Evolutionary conservation across 1,284 basidiomycete genomes (phyloP), one percentile per base, ranked within the genome.

Genomic region (Heterobasidion irregulare): DNA sequence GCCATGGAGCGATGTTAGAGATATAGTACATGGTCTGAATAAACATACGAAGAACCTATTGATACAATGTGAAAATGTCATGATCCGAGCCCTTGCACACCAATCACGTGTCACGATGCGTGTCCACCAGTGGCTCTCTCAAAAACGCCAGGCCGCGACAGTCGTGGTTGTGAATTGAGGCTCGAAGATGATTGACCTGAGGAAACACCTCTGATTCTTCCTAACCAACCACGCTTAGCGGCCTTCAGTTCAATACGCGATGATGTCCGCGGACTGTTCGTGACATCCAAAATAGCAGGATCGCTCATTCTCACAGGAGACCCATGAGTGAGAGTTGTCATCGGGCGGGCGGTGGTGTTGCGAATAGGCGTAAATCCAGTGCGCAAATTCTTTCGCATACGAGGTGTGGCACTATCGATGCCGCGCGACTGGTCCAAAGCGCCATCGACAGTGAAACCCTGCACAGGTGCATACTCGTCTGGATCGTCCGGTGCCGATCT

Each of bases 401-500:
- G 56, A 81, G 77, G 36, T 77, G 73, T 52, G 80, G 78, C 33
- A 83, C 83, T 1, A 82, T 83, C 34, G 72, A 72, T 34, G 70
- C 74, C 26, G 61, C 64, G 38, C 52, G 59, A 54, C 43, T 72
- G 69, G 54, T 70, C 68, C 53, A 60, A 65, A 6, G 46, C 62
- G 57, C 79, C 77, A 16, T 79, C 82, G 6, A 72, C 64, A 8
- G 81, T 84, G 63, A 84, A 83, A 1, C 75, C 81, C 64, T 84
- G 82, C 0, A 78, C 76, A 18, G 84, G 82, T 16, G 83, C 67
- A 50, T 62, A 59, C n/a, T 76, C 71, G 50, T 86, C 85, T 59
- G 84, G 85, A 61, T 89, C 86, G 55, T 88, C 87, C 2, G 87
- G 86, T 33, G 80, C 81, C 35, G 79, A 76, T 8, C 88, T 78